Evolutionary conservation across 2,329 filamentous ascomycete species (phyloP).

Genomic region (Helminthosporium solani): DNA sequence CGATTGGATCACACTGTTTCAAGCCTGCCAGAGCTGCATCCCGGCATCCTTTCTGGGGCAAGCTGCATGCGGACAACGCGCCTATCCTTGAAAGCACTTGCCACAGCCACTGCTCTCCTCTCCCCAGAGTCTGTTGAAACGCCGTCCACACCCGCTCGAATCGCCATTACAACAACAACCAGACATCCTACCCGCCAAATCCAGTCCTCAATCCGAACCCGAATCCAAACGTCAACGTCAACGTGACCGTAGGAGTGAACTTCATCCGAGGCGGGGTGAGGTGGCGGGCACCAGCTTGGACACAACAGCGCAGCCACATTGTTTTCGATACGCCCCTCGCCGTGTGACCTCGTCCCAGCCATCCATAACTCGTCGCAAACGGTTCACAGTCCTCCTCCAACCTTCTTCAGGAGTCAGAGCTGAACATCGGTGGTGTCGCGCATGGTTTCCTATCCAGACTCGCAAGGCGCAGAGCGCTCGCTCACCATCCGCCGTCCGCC

Average conservation of each 20-base stretch:
- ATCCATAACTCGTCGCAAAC: conserved; percentile 10
- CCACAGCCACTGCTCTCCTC: conserved; percentile 31
- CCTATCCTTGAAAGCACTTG: conserved; percentile 24
- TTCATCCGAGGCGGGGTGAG: conserved; percentile 25
- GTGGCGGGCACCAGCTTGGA: conserved; percentile 11
- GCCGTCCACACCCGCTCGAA: conserved; percentile 3
- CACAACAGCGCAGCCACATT: conserved; percentile 29
- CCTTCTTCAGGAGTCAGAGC: conserved; percentile 5
- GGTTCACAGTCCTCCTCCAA: neutral
- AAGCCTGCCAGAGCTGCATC: conserved; percentile 12
- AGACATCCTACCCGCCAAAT: neutral
- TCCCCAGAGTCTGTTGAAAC: conserved; percentile 32
- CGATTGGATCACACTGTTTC: conserved; percentile 25
- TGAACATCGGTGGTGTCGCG: conserved; percentile 25
- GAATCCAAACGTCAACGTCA: too few species aligned
- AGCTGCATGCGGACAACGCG: conserved; percentile 23
- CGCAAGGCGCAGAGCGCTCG: conserved; percentile 52
- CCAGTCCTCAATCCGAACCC: too few species aligned
- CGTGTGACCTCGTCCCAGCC: conserved; percentile 15
- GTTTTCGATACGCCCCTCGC: conserved; percentile 20
- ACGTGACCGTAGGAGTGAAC: neutral
- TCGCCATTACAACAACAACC: neutral
- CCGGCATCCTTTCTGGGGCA: neutral
- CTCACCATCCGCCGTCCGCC: conserved; percentile 61
- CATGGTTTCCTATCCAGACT: conserved; percentile 66